Percentiles rank a stretch among this genome's conserved stretches.
phyloP scores from a whole-genome alignment of 169 alveolate species.

The Eimeria praecox region DNA sequence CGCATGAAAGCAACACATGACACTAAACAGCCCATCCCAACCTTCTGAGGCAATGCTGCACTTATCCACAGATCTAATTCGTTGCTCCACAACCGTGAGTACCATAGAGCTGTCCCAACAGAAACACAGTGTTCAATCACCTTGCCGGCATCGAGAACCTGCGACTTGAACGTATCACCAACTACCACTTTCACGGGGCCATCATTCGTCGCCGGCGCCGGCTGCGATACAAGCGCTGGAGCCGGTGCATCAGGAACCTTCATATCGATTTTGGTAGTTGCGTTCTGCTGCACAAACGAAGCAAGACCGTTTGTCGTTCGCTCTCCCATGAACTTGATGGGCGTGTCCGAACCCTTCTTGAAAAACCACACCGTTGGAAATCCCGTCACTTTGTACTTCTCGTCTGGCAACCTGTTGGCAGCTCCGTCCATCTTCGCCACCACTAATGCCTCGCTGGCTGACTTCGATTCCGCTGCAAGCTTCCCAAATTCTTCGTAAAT shows the following conservation, averaged over 20 bases:
- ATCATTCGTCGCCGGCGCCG: constrained; percentile 91
- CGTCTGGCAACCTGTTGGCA: constrained; percentile 78
- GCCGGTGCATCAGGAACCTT: constrained; percentile 85
- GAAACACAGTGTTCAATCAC: not conserved
- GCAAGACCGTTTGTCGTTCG: constrained; percentile 48
- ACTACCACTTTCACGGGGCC: constrained; percentile 90
- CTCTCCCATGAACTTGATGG: constrained; percentile 62
- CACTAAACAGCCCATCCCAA: not conserved
- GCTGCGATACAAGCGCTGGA: constrained; percentile 88
- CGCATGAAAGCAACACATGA: too few relatives aligned
- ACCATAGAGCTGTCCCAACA: not conserved
- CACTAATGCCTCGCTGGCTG: constrained; percentile 85
- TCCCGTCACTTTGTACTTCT: constrained; percentile 58
- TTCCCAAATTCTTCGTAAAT: constrained; percentile 81
- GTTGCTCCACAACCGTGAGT: not conserved
- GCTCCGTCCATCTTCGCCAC: constrained; percentile 97
- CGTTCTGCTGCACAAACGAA: constrained; percentile 62
- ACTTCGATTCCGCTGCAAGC: constrained; percentile 84
- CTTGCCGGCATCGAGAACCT: constrained; percentile 89
- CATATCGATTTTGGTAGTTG: constrained; percentile 19
- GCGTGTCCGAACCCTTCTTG: constrained; percentile 66
- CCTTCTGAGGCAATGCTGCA: not conserved
- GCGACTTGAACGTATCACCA: constrained; percentile 57
- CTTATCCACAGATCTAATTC: not conserved
- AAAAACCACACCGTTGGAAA: constrained; percentile 62